Evolutionary conservation across 2,329 filamentous ascomycete genomes (phyloP).

Genomic region (Kalmusia sp.): DNA sequence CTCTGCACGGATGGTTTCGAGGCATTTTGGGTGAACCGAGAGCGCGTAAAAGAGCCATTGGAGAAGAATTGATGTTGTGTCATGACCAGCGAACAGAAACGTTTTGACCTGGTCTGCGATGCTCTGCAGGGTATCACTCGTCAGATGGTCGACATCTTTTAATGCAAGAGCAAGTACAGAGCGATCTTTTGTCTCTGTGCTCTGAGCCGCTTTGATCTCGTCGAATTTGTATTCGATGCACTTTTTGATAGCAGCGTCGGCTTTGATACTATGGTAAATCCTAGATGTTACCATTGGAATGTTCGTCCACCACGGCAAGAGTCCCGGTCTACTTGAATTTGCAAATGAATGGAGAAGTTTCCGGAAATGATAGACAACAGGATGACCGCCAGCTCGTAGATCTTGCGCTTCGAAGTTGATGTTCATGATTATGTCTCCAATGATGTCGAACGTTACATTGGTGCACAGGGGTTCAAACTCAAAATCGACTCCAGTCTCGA

Average conservation of each 20-base stretch:
- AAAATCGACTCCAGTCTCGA: constrained; percentile 27
- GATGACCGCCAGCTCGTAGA: constrained; percentile 21
- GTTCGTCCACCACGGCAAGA: constrained; percentile 32
- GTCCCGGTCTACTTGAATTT: constrained; percentile 19
- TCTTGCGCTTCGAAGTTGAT: constrained; percentile 39
- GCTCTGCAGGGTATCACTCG: constrained; percentile 42
- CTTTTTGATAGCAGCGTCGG: constrained; percentile 35
- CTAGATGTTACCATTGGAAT: constrained; percentile 23
- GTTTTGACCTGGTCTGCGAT: constrained; percentile 51
- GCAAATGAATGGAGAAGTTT: constrained; percentile 26
- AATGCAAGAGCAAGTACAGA: constrained; percentile 45
- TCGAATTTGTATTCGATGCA: constrained; percentile 34
- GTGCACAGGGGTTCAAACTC: constrained; percentile 40
- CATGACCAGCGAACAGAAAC: constrained; percentile 57
- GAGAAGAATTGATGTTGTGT: constrained; percentile 50
- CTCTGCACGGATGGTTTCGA: constrained; percentile 52
- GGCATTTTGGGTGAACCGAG: constrained; percentile 37
- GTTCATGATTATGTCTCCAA: constrained; percentile 40
- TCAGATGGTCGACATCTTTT: constrained; percentile 39
- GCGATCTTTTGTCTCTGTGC: constrained; percentile 28
- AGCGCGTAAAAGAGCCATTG: constrained; percentile 42
- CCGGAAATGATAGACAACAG: constrained; percentile 34
- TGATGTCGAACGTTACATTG: constrained; percentile 44
- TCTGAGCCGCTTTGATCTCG: constrained; percentile 27
- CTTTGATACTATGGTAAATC: constrained; percentile 27